Evolutionary conservation across 306 rosid species (phyloP).

Genomic region (Prunus kanzakura): DNA sequence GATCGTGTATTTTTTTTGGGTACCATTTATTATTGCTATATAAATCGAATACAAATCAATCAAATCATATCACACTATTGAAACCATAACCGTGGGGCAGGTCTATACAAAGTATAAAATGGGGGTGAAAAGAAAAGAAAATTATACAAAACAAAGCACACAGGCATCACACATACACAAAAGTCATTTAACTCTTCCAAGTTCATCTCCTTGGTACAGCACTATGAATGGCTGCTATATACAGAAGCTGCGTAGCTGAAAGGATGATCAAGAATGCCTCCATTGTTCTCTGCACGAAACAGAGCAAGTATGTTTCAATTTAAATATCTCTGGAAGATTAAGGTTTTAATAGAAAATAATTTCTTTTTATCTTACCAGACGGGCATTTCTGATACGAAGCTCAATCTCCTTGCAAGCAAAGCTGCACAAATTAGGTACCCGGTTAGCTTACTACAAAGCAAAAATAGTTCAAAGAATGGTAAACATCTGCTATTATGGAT

Average conservation of each 20-base stretch:
- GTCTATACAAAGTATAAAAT: conserved; percentile 20
- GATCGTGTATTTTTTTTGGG: too few relatives aligned
- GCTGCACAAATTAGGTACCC: conserved; percentile 35
- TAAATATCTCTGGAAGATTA: not conserved
- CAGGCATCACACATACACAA: not conserved
- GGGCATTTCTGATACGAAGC: conserved; percentile 61
- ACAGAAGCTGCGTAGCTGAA: conserved; percentile 78
- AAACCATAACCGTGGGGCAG: conserved; percentile 19
- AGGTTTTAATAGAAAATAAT: not conserved
- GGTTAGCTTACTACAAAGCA: conserved; percentile 4
- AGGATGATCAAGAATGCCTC: conserved; percentile 92
- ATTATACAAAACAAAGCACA: conserved; percentile 3
- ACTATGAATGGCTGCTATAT: conserved; percentile 68
- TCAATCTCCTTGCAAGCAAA: conserved; percentile 92
- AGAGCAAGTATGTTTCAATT: not conserved
- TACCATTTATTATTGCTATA: not conserved
- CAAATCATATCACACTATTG: conserved; percentile 19
- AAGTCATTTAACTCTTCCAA: not conserved
- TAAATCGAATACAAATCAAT: conserved; percentile 26
- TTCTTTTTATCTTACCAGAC: conserved; percentile 57
- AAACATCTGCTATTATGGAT: not conserved
- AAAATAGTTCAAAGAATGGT: not conserved
- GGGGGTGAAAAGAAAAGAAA: not conserved
- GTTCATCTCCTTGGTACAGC: conserved; percentile 35
- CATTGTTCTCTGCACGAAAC: conserved; percentile 70